phyloP scores from a whole-genome alignment of 805 yeast genomes.

The Candida anglica region DNA sequence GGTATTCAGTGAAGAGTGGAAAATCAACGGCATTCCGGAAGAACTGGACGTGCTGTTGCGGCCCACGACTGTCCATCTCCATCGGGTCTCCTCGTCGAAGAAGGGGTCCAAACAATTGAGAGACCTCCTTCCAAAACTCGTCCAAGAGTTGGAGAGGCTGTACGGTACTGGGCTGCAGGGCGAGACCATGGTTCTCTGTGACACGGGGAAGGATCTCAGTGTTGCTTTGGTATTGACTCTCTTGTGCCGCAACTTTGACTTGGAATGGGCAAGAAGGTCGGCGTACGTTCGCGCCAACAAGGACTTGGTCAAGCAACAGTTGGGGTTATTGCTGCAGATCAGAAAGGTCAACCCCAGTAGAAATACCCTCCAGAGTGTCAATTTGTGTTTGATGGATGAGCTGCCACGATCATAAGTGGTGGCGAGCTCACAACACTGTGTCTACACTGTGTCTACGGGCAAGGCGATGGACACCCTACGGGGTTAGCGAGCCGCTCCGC shows the following conservation, averaged over 20 bases:
- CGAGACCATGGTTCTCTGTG: conserved; percentile 47
- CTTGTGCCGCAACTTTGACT: conserved; percentile 43
- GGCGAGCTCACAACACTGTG: neutral
- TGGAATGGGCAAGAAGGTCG: conserved; percentile 35
- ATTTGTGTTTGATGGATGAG: conserved; percentile 48
- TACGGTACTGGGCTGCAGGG: no score
- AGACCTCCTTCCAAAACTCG: conserved; percentile 39
- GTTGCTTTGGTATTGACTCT: conserved; percentile 55
- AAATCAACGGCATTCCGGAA: conserved; percentile 7
- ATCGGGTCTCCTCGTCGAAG: no score
- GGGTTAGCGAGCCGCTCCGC: no score
- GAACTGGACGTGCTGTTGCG: no score
- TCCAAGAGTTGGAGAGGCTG: no score
- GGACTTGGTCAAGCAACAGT: conserved; percentile 50
- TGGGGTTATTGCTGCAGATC: conserved; percentile 45
- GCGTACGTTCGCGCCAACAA: conserved; percentile 37
- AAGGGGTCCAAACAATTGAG: conserved; percentile 66
- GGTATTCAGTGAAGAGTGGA: conserved; percentile 18
- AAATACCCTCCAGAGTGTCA: conserved; percentile 70
- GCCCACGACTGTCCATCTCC: no score
- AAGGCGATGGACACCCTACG: no score
- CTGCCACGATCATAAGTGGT: neutral
- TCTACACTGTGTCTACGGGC: no score
- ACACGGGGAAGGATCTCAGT: conserved; percentile 63
- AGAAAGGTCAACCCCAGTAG: conserved; percentile 71